Percentiles rank a stretch among this genome's conserved stretches.
Evolutionary conservation across 192 early-diverging fungal species (phyloP).

Genomic region (Fimicolochytrium jonesii): DNA sequence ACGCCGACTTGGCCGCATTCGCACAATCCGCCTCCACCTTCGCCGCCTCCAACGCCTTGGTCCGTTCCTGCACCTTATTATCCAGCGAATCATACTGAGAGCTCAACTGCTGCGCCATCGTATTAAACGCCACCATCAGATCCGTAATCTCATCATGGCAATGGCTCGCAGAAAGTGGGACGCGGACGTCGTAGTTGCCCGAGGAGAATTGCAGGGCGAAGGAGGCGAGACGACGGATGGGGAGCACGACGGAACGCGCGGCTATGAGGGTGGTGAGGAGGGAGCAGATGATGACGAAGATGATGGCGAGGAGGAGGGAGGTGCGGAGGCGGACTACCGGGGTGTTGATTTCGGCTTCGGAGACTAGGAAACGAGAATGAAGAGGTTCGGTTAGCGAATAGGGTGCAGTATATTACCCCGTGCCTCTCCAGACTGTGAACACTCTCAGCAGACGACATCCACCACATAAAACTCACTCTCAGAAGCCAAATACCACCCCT

Average conservation of each 20-base stretch:
- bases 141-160: conserved; percentile 21
- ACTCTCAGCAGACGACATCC: no score
- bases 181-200: conserved; percentile 7
- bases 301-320: conserved; percentile 3
- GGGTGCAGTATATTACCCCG: no score
- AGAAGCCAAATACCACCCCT: no score
- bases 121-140: conserved; percentile 19
- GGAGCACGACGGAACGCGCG: conserved; percentile 1
- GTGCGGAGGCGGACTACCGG: conserved; percentile 2
- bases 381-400: no score
- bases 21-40: conserved; percentile 17
- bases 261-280: conserved; percentile 1
- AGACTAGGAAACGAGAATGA: neutral
- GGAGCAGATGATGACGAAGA: neutral
- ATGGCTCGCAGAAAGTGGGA: no score
- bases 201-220: neutral
- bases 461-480: no score
- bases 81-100: conserved; percentile 13
- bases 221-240: neutral
- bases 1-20: conserved; percentile 23
- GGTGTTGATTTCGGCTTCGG: neutral
- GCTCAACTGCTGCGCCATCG: conserved; percentile 17
- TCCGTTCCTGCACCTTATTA: conserved; percentile 19
- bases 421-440: no score
- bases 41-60: conserved; percentile 18